Evolutionary conservation across 2,329 filamentous ascomycete genomes (phyloP).

Genomic region (Fusarium falciforme): DNA sequence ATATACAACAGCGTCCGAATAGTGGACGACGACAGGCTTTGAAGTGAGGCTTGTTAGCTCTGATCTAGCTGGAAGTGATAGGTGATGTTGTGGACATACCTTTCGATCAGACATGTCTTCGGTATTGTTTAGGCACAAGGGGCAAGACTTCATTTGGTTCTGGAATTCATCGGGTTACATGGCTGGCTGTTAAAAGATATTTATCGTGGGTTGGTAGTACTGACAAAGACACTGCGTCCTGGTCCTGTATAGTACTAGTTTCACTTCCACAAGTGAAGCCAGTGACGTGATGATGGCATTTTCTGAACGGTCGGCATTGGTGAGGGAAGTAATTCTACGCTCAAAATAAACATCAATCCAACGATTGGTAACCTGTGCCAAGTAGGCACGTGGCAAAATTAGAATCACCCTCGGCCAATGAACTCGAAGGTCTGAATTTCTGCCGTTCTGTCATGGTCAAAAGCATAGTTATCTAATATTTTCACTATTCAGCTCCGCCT

Average conservation of each 20-base stretch:
- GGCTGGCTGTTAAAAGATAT: background rate
- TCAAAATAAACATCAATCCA: background rate
- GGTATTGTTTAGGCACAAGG: background rate
- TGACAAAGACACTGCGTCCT: background rate
- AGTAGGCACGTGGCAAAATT: background rate
- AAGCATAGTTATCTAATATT: background rate
- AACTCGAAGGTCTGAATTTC: background rate
- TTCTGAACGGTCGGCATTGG: background rate
- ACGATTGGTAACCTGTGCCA: background rate
- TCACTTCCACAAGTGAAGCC: background rate
- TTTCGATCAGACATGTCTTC: background rate
- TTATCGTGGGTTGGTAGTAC: background rate
- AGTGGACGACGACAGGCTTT: background rate
- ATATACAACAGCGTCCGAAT: background rate
- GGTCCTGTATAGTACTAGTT: background rate
- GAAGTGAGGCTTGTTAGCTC: background rate
- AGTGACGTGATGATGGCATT: background rate
- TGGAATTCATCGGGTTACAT: background rate
- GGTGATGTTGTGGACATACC: background rate
- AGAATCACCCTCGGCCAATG: background rate
- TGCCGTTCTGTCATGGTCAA: background rate
- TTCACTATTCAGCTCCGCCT: background rate
- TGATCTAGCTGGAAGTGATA: background rate
- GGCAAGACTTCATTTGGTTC: background rate
- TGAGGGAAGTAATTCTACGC: background rate